A percentile compares a stretch with the other conserved stretches of the same genome.
phyloP scores from a whole-genome alignment of 176 grass and related monocot genomes.

The Oryza longistaminata region DNA sequence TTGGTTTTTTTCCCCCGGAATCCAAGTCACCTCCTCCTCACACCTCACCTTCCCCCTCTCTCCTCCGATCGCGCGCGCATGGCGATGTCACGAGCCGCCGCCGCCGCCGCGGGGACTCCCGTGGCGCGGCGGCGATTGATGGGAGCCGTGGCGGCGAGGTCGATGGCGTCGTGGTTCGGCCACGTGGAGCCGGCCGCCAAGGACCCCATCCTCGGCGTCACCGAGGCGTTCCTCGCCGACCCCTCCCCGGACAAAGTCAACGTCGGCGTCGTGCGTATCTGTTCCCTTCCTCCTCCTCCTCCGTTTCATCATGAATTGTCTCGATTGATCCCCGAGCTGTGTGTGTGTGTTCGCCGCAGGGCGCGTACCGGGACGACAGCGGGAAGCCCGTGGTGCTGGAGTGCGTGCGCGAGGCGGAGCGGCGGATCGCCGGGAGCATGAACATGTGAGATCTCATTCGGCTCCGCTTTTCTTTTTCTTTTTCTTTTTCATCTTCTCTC shows the following conservation, averaged over 20 bases:
- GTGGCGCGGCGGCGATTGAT: slow-evolving; percentile 13
- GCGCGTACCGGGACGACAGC: slow-evolving; percentile 90
- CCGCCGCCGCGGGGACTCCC: neutral
- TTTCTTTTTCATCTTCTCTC: neutral
- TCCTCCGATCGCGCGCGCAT: neutral
- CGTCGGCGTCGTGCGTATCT: slow-evolving; percentile 70
- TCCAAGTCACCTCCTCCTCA: neutral
- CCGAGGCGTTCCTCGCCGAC: slow-evolving; percentile 98
- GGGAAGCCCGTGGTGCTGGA: slow-evolving; percentile 83
- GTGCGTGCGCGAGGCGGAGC: slow-evolving; percentile 90
- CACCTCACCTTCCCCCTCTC: neutral
- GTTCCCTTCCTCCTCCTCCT: neutral
- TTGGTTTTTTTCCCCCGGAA: neutral
- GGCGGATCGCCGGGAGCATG: slow-evolving; percentile 71
- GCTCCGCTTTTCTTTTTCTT: neutral
- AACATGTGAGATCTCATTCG: slow-evolving; percentile 72
- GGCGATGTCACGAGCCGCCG: slow-evolving; percentile 32
- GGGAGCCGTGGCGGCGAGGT: slow-evolving; percentile 44
- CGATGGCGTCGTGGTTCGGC: slow-evolving; percentile 66
- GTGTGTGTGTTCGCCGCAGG: slow-evolving; percentile 31
- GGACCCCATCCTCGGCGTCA: slow-evolving; percentile 97
- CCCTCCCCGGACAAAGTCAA: slow-evolving; percentile 77
- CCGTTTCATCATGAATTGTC: neutral
- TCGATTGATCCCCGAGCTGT: slow-evolving; percentile 19
- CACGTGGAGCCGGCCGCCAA: slow-evolving; percentile 90